phyloP scores from a whole-genome alignment of 2,329 filamentous ascomycete genomes.

The Xylaria sp. region DNA sequence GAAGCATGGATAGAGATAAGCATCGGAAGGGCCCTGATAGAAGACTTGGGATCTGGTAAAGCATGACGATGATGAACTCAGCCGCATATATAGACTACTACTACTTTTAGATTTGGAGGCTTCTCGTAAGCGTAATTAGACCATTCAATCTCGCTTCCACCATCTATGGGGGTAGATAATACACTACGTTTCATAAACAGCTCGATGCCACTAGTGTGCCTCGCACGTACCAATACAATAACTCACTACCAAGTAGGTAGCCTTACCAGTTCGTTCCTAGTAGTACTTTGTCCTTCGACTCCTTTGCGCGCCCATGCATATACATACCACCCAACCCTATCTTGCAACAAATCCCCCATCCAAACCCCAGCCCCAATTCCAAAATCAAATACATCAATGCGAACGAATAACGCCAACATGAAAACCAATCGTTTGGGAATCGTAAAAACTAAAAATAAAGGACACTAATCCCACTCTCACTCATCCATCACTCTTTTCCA shows the following conservation, averaged over 20 bases:
- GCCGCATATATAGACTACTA: background rate
- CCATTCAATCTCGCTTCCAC: background rate
- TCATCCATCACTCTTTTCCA: background rate
- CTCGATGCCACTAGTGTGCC: background rate
- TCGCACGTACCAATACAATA: background rate
- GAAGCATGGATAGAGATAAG: background rate
- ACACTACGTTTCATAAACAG: background rate
- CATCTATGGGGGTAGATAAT: background rate
- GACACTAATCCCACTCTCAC: background rate
- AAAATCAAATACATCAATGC: conserved; percentile 7
- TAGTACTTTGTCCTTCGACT: too few relatives aligned
- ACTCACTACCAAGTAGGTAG: background rate
- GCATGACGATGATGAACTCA: background rate
- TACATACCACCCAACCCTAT: too few relatives aligned
- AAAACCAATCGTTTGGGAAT: conserved; percentile 18
- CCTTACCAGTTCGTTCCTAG: background rate
- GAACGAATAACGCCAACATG: conserved; percentile 7
- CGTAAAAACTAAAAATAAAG: conserved; percentile 8
- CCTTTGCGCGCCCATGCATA: background rate
- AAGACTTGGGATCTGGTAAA: background rate
- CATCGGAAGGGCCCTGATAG: background rate
- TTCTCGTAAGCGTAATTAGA: background rate
- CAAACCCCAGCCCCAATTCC: background rate
- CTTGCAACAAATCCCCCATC: conserved; percentile 3
- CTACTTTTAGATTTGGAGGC: background rate